phyloP scores from a whole-genome alignment of 1,284 basidiomycete species.

The Ganoderma meredithae region DNA sequence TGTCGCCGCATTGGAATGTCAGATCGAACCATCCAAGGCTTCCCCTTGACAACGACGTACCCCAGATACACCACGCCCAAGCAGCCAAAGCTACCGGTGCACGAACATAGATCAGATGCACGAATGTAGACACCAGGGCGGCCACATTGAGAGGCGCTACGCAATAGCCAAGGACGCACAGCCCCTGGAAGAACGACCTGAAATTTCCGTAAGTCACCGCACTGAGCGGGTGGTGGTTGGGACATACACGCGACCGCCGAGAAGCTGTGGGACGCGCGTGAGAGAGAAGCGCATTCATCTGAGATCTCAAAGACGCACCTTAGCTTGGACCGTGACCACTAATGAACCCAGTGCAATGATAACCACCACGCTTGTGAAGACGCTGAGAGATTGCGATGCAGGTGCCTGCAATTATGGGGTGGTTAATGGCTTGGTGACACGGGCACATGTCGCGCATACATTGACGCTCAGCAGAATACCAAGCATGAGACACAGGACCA shows the following conservation, averaged over 20 bases:
- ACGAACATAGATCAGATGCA: constrained; percentile 86
- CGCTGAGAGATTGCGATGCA: constrained; percentile 79
- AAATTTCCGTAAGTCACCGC: constrained; percentile 6
- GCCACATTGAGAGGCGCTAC: constrained; percentile 91
- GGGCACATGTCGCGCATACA: constrained; percentile 52
- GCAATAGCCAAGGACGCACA: constrained; percentile 93
- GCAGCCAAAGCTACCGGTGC: constrained; percentile 84
- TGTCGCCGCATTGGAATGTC: constrained; percentile 9
- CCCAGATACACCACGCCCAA: constrained; percentile 97
- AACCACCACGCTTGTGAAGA: constrained; percentile 92
- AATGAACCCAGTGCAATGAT: constrained; percentile 90
- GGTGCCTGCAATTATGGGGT: constrained; percentile 70
- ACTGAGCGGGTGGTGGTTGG: background rate
- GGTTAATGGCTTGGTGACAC: constrained; percentile 10
- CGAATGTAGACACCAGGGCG: constrained; percentile 86
- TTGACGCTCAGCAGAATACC: constrained; percentile 91
- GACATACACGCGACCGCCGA: constrained; percentile 92
- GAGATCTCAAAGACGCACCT: constrained; percentile 51
- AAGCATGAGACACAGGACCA: constrained; percentile 85
- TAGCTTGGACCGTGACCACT: constrained; percentile 91
- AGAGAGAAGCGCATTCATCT: background rate
- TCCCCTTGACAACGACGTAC: constrained; percentile 53
- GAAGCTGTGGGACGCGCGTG: constrained; percentile 56
- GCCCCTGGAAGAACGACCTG: constrained; percentile 94
- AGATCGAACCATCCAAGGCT: constrained; percentile 15